Conservation (phyloP, 495 filamentous ascomycete genomes). For the Tuber calosporum region DNA sequence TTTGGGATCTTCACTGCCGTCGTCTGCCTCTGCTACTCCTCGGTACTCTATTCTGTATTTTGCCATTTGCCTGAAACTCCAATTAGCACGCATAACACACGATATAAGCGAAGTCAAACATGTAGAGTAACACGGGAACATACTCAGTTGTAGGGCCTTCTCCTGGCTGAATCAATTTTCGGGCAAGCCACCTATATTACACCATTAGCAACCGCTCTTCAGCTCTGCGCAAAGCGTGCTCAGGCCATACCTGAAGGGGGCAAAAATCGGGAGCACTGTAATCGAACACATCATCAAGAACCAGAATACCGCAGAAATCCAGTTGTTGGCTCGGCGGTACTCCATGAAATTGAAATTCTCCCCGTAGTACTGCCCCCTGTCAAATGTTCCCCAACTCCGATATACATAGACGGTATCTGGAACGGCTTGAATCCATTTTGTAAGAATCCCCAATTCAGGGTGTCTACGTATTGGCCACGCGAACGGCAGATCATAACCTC, state of each 20-base stretch:
- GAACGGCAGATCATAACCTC: constrained; percentile 33
- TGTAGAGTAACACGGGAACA: background rate
- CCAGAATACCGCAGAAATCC: constrained; percentile 30
- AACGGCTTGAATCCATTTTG: constrained; percentile 32
- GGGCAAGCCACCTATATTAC: constrained; percentile 31
- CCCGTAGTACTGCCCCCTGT: constrained; percentile 34
- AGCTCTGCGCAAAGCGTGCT: background rate
- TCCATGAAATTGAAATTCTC: constrained; percentile 40
- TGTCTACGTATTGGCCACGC: constrained; percentile 27
- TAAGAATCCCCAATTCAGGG: constrained; percentile 34
- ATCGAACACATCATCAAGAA: constrained; percentile 35
- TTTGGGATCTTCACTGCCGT: constrained; percentile 34
- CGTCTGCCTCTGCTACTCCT: constrained; percentile 38
- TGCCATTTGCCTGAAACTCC: constrained; percentile 17
- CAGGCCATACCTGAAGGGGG: constrained; percentile 31
- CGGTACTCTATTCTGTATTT: constrained; percentile 36
- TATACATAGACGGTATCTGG: constrained; percentile 38
- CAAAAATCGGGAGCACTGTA: constrained; percentile 27
- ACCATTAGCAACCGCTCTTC: constrained; percentile 4
- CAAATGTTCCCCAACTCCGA: constrained; percentile 39
- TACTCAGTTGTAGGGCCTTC: constrained; percentile 37
- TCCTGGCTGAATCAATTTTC: constrained; percentile 30
- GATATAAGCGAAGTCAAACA: background rate
- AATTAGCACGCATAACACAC: background rate
- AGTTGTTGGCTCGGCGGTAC: constrained; percentile 27